A percentile compares a stretch with the other conserved stretches of the same genome.
Evolutionary conservation across 257 asterid species (phyloP).

Genomic region (Orobanche coerulescens): DNA sequence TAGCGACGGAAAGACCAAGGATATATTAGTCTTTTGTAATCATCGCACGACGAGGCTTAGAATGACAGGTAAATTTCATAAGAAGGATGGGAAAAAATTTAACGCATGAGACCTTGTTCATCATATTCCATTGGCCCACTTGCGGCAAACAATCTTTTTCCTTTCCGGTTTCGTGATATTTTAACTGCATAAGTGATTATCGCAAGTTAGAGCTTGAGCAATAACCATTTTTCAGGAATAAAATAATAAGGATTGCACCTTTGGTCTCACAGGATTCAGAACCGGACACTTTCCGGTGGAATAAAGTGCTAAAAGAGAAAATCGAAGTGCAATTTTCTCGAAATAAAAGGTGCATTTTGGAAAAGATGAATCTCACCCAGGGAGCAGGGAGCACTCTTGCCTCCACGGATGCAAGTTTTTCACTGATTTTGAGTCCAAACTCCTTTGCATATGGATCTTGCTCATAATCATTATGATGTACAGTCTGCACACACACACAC

Average conservation of each 20-base stretch:
- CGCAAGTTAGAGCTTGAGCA: conserved; percentile 14
- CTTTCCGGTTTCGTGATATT: conserved; percentile 88
- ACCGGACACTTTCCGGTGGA: too few species aligned
- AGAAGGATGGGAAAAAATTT: background rate
- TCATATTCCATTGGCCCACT: conserved; percentile 99
- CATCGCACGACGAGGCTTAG: background rate
- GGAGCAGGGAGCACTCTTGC: conserved; percentile 99
- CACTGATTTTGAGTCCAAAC: conserved; percentile 87
- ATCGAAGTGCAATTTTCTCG: background rate
- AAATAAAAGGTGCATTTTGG: background rate
- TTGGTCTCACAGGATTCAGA: too few species aligned
- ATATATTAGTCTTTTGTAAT: background rate
- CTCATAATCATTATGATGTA: conserved; percentile 75
- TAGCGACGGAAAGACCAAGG: too few species aligned
- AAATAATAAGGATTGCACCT: too few species aligned
- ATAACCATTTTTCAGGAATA: background rate
- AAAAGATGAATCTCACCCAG: conserved; percentile 54
- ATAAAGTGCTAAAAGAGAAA: too few species aligned
- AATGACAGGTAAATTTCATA: background rate
- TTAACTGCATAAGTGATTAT: conserved; percentile 43
- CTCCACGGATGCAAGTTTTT: conserved; percentile 77
- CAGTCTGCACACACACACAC: conserved; percentile 69
- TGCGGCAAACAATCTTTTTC: conserved; percentile 97
- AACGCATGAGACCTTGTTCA: conserved; percentile 66
- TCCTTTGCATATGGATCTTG: conserved; percentile 93